Base-by-base conservation (phyloP, 345 rosid genomes). In the Boechera stricta region DNA sequence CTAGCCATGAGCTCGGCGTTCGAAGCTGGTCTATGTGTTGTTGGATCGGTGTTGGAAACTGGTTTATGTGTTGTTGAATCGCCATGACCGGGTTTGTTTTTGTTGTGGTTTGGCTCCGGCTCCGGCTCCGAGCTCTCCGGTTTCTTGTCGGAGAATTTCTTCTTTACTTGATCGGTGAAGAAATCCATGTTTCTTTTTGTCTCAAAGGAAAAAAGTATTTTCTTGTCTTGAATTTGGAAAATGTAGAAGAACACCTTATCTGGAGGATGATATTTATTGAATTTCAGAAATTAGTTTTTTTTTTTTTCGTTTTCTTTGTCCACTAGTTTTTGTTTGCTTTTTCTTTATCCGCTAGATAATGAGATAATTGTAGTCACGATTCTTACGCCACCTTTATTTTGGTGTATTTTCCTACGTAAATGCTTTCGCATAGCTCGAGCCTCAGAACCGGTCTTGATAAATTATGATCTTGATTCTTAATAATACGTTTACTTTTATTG, bases 1-100 rank as follows among this genome's bases (percentile, higher is more conserved):
- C 93, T 90, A 5, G 87, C 70, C 67, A 89, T 38, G 28, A 91
- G 86, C 81, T 91, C 90, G 0, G 87, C 69, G 64, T 84, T 69
- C 0, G 90, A 45, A 45, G 82, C 75, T 1, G 72, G 84, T 13
- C 39, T 67, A 28, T 79, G 82, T 32, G 81, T 81, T 68, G 79
- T 21, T 73, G 69, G 18, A 18, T 60, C 59, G n/a, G 72, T 5
- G 67, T 38, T 38, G 4, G 80, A 72, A 65, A 52, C 81, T 4
- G 81, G 77, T 48, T 49, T 72, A 62, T 78, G 73, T 0, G 73
- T 78, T 59, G 81, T 66, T 72, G 81, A 51, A 1, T 51, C 77
- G 13, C 26, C 11, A 1, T 78, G 81, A 65, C 67, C 78, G 5
- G 74, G 78, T 60, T 67, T 78, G 53, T 29, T 59, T 1, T 47